Base-by-base conservation (phyloP, 352 stramenopile genomes). In the Phytophthora cryptogea region DNA sequence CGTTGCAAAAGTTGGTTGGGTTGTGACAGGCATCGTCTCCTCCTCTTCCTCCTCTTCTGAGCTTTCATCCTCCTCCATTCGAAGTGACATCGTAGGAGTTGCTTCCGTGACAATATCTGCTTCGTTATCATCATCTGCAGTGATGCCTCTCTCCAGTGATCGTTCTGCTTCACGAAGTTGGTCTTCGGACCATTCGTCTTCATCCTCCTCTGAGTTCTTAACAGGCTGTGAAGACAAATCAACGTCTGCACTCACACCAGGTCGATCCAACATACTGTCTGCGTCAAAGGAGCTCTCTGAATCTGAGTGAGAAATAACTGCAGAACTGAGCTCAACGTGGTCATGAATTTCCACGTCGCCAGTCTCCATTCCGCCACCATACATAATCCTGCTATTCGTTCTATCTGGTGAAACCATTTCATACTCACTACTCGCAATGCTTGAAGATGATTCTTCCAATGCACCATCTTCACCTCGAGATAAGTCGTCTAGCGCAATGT, bases 151-250 rank as follows among this genome's bases (percentile, higher is more conserved):
- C 33, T 50, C 37, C 6, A 61, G 2, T 3, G 43, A 66, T 6
- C 8, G 30, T 17, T 72, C 59, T 44, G 52, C 36, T 27, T 46
- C 49, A 40, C 53, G 59, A 17, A 68, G 35, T 14, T 72, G 62
- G 26, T 76, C 59, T 37, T 67, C 57, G 50, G 42, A 65, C 45
- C 35, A 57, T 23, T 53, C 51, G 5, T 49, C 41, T 13, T 65
- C 61, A 10, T 65, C 41, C 26, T 63, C 40, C 35, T 59, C 31
- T 37, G 8, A 23, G 10, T 13, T 3, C 13, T 63, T 64, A 23
- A 46, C 10, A 16, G 31, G 16, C 13, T 52, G 54, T 20, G 32
- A 9, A 10, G 49, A 32, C 6, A 32, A 31, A 13, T 47, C 58
- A 40, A 23, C 36, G 3, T 43, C 35, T 4, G 3, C 2, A 46